Evolutionary conservation across 2,329 filamentous ascomycete species (phyloP).

Genomic region (Xylariaceae sp.): DNA sequence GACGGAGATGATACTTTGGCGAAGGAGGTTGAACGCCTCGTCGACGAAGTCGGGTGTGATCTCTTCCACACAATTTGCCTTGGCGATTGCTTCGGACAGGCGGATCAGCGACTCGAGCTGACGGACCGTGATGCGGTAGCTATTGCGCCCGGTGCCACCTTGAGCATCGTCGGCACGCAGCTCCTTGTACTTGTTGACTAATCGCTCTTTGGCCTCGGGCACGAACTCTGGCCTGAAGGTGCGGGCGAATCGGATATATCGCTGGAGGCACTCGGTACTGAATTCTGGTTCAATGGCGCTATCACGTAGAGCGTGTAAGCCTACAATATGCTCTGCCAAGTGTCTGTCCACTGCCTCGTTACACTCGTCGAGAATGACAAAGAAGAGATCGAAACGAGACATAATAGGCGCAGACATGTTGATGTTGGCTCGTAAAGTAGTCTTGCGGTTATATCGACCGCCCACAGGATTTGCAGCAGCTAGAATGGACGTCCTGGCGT

Average conservation of each 20-base stretch:
- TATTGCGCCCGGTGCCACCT: conserved; percentile 89
- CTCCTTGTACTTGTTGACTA: conserved; percentile 94
- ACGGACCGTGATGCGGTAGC: conserved; percentile 94
- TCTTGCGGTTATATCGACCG: conserved; percentile 95
- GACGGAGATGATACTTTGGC: conserved; percentile 94
- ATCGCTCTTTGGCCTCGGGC: conserved; percentile 74
- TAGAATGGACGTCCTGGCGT: conserved; percentile 90
- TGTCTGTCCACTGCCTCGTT: conserved; percentile 89
- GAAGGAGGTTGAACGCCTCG: conserved; percentile 85
- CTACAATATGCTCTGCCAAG: conserved; percentile 90
- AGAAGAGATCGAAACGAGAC: conserved; percentile 98
- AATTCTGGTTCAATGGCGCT: conserved; percentile 90
- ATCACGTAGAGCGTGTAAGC: conserved; percentile 87
- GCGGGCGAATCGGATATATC: conserved; percentile 93
- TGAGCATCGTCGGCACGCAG: conserved; percentile 89
- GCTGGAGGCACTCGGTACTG: conserved; percentile 91
- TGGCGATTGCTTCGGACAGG: conserved; percentile 94
- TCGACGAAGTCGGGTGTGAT: conserved; percentile 80
- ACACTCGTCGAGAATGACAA: conserved; percentile 94
- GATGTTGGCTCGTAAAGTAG: conserved; percentile 87
- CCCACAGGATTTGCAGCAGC: conserved; percentile 95
- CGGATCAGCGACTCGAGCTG: conserved; percentile 96
- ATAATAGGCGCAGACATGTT: conserved; percentile 99
- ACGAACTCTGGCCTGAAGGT: conserved; percentile 94
- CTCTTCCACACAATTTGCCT: conserved; percentile 93